phyloP scores from a whole-genome alignment of 164 flowering plant species.

The Euptelea pleiosperma region DNA sequence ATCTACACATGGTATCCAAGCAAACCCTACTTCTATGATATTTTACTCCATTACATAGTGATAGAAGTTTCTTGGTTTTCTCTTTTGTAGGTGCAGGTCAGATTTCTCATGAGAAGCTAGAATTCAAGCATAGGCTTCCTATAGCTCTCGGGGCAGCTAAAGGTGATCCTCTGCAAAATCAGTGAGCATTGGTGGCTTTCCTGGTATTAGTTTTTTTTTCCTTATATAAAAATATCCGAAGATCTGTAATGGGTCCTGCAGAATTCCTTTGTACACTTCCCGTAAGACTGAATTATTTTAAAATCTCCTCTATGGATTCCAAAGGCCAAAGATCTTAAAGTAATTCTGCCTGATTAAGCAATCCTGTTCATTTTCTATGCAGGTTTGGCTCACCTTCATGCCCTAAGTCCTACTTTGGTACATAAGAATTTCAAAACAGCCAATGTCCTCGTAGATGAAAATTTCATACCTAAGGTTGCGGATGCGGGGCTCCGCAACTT shows the following conservation, averaged over 20 bases:
- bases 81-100: conserved; percentile 55
- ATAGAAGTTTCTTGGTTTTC: conserved; percentile 1
- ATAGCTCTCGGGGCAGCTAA: conserved; percentile 94
- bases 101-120: conserved; percentile 58
- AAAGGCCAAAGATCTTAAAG: conserved; percentile 3
- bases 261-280: conserved; percentile 18
- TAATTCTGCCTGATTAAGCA: conserved; percentile 9
- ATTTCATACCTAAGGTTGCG: conserved; percentile 81
- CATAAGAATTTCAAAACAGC: conserved; percentile 87
- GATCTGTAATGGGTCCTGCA: conserved; percentile 15
- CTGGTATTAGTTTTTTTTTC: conserved; percentile 54
- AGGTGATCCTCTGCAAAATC: conserved; percentile 95
- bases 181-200: conserved; percentile 81
- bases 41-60: background rate
- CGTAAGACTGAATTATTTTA: conserved; percentile 7
- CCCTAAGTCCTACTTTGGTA: conserved; percentile 69
- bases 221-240: conserved; percentile 20
- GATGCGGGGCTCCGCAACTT: conserved; percentile 82
- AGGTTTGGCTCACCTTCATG: conserved; percentile 88
- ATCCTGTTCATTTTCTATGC: conserved; percentile 22
- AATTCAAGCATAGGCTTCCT: conserved; percentile 77
- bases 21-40: background rate
- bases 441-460: conserved; percentile 92
- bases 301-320: too few species aligned
- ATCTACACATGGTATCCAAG: background rate